Base-by-base conservation (phyloP, 1,284 basidiomycete genomes). In the Cutaneotrichosporon sp. region DNA sequence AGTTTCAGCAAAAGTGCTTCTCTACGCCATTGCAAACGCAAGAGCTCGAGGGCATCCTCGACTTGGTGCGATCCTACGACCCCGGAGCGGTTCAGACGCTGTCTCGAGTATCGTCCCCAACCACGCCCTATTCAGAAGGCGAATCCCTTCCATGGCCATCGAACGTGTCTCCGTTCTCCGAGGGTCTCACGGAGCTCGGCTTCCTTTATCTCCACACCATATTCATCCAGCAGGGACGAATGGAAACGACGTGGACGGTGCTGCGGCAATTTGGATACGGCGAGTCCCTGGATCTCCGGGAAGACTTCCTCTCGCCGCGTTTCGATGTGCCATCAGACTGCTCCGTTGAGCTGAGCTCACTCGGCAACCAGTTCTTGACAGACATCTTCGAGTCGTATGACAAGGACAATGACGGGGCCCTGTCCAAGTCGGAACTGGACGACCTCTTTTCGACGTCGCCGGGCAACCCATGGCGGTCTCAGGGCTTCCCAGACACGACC, bases 211-310 rank as follows among this genome's bases (percentile, higher is more conserved):
- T 98, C 12, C 92, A 97, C 72, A 97, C 93, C 4, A 89, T 87
- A 63, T 98, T 98, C 76, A 97, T 98, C 59, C 94, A 97, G 76
- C 85, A 89, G 49, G 96, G 94, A 13, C 82, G 96, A 41, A 81
- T 97, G 60, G 94, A 98, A 74, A 98, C 96, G 22, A 97, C 94
- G 1, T 98, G 94, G 94, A 94, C 91, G 2, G 92, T 97, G 4
- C 77, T 98, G 59, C 80, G 92, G 56, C 90, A 86, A 65, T 97
- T 97, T 72, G 94, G 94, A 1, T 98, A 98, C 69, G 94, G 88
- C 39, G 92, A 96, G 70, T 91, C 97, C 69, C 75, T 98, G 58
- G 84, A 85, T 61, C 77, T 98, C 53, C 86, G 85, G n/a, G 92
- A 96, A 69, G 80, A 81, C 14, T 94, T 92, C 74, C 76, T 96